Percentiles rank a stretch among this genome's conserved stretches.
These are phyloP conservation scores for Leptographium wingfieldii DNA, from an alignment of 2,329 filamentous ascomycete genomes.

Conservation along the genomic window DNA sequence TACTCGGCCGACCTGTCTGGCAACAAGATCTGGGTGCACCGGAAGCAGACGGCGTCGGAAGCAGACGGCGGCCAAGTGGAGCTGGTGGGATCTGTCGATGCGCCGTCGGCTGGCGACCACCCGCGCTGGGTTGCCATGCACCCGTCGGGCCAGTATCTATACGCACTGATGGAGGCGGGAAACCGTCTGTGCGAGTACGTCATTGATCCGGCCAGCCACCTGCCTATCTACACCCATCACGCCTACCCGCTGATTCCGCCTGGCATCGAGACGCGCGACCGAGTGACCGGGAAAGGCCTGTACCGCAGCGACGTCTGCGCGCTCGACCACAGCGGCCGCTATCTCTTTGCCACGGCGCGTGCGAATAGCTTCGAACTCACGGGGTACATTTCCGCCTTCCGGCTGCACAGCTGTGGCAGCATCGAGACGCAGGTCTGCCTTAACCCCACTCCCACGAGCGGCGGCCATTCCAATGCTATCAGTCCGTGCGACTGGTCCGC, in stretches of 20 bases:
- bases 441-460: constrained; percentile 75
- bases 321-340: constrained; percentile 53
- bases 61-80: constrained; percentile 46
- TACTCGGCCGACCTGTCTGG: constrained; percentile 69
- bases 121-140: constrained; percentile 84
- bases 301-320: constrained; percentile 81
- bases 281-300: constrained; percentile 34
- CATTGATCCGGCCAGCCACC: constrained; percentile 58
- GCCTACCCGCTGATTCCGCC: constrained; percentile 70
- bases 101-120: constrained; percentile 60
- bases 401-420: constrained; percentile 52
- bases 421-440: constrained; percentile 70
- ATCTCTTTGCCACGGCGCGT: constrained; percentile 76
- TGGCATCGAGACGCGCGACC: constrained; percentile 40
- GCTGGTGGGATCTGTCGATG: constrained; percentile 60
- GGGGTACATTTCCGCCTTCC: constrained; percentile 74
- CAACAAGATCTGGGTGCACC: constrained; percentile 77
- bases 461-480: constrained; percentile 83
- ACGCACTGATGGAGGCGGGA: constrained; percentile 81
- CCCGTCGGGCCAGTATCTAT: constrained; percentile 64
- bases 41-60: constrained; percentile 36
- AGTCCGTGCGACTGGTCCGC: constrained; percentile 71
- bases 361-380: constrained; percentile 64
- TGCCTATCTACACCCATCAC: constrained; percentile 68
- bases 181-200: constrained; percentile 74